Conservation (phyloP, 345 rosid species). For the Salix udensis region DNA sequence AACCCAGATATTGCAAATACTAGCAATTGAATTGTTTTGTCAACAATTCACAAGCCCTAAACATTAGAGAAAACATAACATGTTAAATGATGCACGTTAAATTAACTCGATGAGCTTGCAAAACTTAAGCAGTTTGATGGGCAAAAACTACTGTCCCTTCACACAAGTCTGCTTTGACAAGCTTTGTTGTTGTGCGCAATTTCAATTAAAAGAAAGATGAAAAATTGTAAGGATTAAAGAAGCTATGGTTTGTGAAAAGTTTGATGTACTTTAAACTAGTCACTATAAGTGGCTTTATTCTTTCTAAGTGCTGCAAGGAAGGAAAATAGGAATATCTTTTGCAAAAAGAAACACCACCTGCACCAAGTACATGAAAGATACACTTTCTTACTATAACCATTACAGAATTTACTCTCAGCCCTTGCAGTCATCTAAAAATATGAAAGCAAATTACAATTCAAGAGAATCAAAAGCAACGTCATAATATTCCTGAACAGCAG, state of each 20-base stretch:
- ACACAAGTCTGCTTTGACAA: slow-evolving; percentile 37
- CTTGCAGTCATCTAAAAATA: slow-evolving; percentile 2
- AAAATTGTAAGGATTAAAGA: not conserved
- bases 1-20: slow-evolving; percentile 13
- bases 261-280: not conserved
- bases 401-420: not conserved
- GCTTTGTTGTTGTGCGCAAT: slow-evolving; percentile 27
- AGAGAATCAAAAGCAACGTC: not conserved
- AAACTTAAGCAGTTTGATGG: slow-evolving; percentile 35
- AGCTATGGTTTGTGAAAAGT: slow-evolving; percentile 6
- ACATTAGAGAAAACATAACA: slow-evolving; percentile 18
- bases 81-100: slow-evolving; percentile 23
- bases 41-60: slow-evolving; percentile 9
- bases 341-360: not conserved
- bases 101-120: slow-evolving; percentile 32
- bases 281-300: not conserved
- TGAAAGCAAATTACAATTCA: not conserved
- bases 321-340: not conserved
- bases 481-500: slow-evolving; percentile 7
- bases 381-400: not conserved
- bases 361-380: not conserved
- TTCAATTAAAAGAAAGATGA: slow-evolving; percentile 9
- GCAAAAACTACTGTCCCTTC: slow-evolving; percentile 40
- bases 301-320: not conserved
- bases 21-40: slow-evolving; percentile 1